These are phyloP conservation scores for Phytophthora capsici DNA, from an alignment of 352 stramenopile genomes.

Conservation along the genomic window DNA sequence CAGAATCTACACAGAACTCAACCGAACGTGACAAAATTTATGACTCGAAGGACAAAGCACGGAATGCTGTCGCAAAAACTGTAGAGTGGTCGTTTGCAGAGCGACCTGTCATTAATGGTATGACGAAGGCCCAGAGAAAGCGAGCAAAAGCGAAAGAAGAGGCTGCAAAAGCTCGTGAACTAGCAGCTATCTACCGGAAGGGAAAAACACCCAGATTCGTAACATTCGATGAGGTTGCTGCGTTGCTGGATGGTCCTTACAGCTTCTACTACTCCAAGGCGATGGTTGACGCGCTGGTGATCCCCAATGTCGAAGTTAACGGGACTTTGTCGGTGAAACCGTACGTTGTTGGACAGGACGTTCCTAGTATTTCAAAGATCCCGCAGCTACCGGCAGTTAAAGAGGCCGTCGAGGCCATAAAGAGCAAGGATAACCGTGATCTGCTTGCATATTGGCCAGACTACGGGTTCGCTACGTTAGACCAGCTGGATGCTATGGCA, in stretches of 20 bases:
- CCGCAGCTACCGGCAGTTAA: background rate
- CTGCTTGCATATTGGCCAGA: background rate
- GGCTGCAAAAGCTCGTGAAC: background rate
- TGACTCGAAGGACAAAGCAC: background rate
- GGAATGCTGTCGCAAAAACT: background rate
- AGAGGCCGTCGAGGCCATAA: background rate
- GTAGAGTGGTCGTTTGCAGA: background rate
- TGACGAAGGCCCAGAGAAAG: slow-evolving; percentile 7
- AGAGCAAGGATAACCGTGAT: background rate
- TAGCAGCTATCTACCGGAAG: background rate
- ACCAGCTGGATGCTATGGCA: background rate
- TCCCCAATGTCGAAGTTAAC: background rate
- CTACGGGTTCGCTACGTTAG: background rate
- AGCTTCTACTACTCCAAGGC: background rate
- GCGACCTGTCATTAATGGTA: background rate
- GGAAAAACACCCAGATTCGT: background rate
- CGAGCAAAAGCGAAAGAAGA: background rate
- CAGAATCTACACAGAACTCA: background rate
- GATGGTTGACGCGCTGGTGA: background rate
- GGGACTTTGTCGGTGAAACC: background rate
- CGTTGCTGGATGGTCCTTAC: background rate
- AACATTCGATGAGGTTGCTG: background rate
- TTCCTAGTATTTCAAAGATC: background rate
- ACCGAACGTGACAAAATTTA: no score
- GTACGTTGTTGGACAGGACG: background rate